Percentiles rank a stretch among this genome's conserved stretches.
phyloP scores from a whole-genome alignment of 768 basidiomycete genomes.

The Mycena sanguinolenta region DNA sequence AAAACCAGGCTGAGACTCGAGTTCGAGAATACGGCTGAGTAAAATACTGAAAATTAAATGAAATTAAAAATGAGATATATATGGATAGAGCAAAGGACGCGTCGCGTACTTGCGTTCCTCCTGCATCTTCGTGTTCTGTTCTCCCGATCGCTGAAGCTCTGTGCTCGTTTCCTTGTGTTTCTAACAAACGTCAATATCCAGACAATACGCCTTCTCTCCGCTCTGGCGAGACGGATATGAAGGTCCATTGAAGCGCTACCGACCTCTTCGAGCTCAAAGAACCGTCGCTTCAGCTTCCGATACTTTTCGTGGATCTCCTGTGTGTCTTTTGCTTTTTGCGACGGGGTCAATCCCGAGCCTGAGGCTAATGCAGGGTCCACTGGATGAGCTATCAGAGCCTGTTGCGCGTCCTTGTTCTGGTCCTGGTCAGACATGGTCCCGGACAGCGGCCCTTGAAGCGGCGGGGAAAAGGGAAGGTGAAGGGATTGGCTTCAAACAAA shows the following conservation, averaged over 20 bases:
- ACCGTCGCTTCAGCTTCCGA: slow-evolving; percentile 72
- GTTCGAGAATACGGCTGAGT: slow-evolving; percentile 72
- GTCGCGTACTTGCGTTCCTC: slow-evolving; percentile 71
- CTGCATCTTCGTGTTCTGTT: slow-evolving; percentile 72
- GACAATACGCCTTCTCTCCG: slow-evolving; percentile 45
- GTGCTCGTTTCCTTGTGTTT: slow-evolving; percentile 70
- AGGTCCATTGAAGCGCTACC: slow-evolving; percentile 39
- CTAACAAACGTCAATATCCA: slow-evolving; percentile 53
- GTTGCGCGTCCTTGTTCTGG: not conserved
- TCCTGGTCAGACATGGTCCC: not conserved
- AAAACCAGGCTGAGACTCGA: slow-evolving; percentile 59
- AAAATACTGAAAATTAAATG: slow-evolving; percentile 54
- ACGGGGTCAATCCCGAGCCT: slow-evolving; percentile 4
- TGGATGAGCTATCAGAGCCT: not conserved
- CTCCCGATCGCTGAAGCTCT: slow-evolving; percentile 71
- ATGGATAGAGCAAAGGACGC: slow-evolving; percentile 43
- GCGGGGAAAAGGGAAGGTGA: slow-evolving; percentile 19
- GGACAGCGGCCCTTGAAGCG: not conserved
- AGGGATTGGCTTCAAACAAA: slow-evolving; percentile 25
- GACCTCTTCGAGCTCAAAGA: slow-evolving; percentile 80
- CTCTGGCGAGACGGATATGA: not conserved
- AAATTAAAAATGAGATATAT: slow-evolving; percentile 16
- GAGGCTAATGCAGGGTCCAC: not conserved
- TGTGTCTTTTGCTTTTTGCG: slow-evolving; percentile 53
- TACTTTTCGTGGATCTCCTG: slow-evolving; percentile 74